Evolutionary conservation across 2,329 filamentous ascomycete genomes (phyloP), one percentile per base, ranked within the genome.

Genomic region (Pestalotiopsis sp.): DNA sequence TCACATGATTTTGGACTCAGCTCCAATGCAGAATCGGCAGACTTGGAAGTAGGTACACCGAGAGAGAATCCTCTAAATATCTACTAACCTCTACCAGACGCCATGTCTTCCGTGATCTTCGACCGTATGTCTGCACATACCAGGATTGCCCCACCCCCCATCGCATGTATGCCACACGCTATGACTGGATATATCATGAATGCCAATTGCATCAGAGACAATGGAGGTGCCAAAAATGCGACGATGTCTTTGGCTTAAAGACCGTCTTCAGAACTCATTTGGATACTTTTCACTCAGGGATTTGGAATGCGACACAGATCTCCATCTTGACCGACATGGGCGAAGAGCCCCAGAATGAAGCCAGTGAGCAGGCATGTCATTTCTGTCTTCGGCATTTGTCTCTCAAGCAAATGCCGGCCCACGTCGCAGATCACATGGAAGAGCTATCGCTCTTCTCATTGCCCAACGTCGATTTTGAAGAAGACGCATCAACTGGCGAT

Each of bases 391-490:
- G 7, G 23, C 20, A 4, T 17, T 17, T 52, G 45, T 20, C 45
- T 12, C 45, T 52, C 9, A 52, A 52, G 17, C 45, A 13, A 1
- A 52, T 17, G 1, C 5, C 45, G 3, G 20, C 14, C 17, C 52
- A 57, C 12, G 7, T 57, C 2, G 52, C 52, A 4, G 52, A 4
- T 7, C 52, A 57, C n/a, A 12, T 57, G 17, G 52, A 23, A 7
- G 52, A 57, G n/a, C 11, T 57, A n/a, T 57, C 52, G 5, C 52
- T 57, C 3, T 57, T 57, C n/a, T 13, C 52, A 4, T n/a, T 57
- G 1, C 52, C 52, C n/a, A 57, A 57, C 25, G 3, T 57, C n/a
- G 0, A 83, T 69, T 23, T 23, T 23, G 20, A 23, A 23, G 20
- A 23, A 23, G 20, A 23, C 20, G 20, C 20, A 23, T 23, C 20